These are phyloP conservation scores for Leccinum broughii DNA, from an alignment of 768 basidiomycete species.

Conservation along the genomic window DNA sequence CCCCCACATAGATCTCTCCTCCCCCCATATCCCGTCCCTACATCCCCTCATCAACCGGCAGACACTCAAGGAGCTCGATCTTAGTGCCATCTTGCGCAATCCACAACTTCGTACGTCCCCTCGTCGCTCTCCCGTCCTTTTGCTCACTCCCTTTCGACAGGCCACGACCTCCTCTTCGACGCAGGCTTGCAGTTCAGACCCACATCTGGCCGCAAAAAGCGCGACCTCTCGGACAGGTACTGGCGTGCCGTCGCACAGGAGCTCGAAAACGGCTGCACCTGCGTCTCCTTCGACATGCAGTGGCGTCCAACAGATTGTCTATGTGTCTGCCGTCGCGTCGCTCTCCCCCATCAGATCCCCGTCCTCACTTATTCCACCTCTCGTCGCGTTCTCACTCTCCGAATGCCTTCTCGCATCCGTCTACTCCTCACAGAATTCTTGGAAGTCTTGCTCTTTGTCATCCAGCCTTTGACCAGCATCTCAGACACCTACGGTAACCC, in stretches of 20 bases:
- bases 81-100: constrained; percentile 83
- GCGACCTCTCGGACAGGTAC: constrained; percentile 73
- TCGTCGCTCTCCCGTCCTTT: not conserved
- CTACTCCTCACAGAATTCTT: constrained; percentile 73
- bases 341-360: constrained; percentile 41
- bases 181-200: constrained; percentile 81
- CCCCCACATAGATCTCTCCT: constrained; percentile 41
- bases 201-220: constrained; percentile 70
- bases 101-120: constrained; percentile 81
- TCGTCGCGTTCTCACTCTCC: constrained; percentile 52
- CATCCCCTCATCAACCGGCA: constrained; percentile 80
- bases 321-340: constrained; percentile 54
- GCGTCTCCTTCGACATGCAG: constrained; percentile 68
- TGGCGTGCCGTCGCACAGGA: constrained; percentile 83
- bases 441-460: constrained; percentile 80
- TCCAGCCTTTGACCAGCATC: constrained; percentile 71
- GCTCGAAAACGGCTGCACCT: constrained; percentile 80
- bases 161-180: constrained; percentile 90
- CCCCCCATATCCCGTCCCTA: constrained; percentile 63
- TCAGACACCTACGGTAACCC: constrained; percentile 62
- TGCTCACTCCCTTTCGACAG: constrained; percentile 37
- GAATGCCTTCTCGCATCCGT: constrained; percentile 71
- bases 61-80: constrained; percentile 82
- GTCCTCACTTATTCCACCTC: constrained; percentile 47
- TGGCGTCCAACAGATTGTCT: constrained; percentile 55